phyloP scores from a whole-genome alignment of 2,329 filamentous ascomycete species.

The Fusarium sp. region DNA sequence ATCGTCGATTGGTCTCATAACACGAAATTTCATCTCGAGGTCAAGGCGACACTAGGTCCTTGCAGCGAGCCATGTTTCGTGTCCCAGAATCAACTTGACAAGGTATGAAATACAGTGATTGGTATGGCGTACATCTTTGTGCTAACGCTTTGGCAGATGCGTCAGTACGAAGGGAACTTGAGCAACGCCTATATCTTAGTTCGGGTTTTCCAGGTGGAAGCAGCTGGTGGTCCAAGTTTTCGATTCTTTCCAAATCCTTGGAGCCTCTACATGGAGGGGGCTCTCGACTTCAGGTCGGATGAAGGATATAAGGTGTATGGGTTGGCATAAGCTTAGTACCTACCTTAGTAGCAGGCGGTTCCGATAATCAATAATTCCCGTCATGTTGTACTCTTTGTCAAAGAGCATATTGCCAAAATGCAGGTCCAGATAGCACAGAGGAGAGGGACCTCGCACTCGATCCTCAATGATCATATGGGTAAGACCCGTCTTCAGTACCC shows the following conservation, averaged over 20 bases:
- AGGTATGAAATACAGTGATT: neutral
- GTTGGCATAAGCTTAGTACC: neutral
- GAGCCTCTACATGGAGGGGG: neutral
- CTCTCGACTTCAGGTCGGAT: neutral
- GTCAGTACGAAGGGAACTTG: neutral
- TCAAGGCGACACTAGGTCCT: neutral
- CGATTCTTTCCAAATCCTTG: neutral
- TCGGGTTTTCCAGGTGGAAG: neutral
- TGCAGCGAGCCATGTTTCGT: neutral
- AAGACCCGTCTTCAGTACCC: constrained; percentile 46
- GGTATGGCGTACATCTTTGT: neutral
- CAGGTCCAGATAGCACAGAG: constrained; percentile 51
- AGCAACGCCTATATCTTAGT: neutral
- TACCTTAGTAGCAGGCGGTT: no score
- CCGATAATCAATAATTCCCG: no score
- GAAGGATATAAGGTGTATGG: neutral
- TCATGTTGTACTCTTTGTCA: constrained; percentile 56
- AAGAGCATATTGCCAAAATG: constrained; percentile 57
- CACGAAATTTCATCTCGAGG: neutral
- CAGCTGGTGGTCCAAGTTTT: neutral
- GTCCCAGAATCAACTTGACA: neutral
- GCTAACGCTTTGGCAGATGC: neutral
- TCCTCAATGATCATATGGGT: constrained; percentile 47
- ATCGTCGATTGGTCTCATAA: neutral
- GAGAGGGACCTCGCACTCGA: constrained; percentile 49